phyloP scores from a whole-genome alignment of 1,139 yeast species.

The Yamadazyma aaseri region DNA sequence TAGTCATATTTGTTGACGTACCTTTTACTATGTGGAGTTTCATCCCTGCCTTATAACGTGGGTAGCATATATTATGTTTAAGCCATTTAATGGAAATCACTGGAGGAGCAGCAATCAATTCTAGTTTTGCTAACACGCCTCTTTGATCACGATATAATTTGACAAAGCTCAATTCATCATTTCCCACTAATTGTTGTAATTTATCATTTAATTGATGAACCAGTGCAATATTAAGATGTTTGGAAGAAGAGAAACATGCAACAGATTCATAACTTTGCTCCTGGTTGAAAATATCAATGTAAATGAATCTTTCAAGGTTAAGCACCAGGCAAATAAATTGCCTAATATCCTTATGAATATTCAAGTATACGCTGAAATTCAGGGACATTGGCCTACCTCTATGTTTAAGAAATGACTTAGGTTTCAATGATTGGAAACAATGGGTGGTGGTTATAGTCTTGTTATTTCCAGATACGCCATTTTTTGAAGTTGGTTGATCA shows the following conservation, averaged over 20 bases:
- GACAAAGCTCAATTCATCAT: not conserved
- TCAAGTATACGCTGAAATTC: not conserved
- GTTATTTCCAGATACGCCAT: no score
- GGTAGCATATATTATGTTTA: conserved; percentile 39
- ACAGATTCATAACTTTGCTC: no score
- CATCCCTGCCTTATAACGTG: conserved; percentile 46
- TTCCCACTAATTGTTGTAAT: no score
- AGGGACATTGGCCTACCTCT: not conserved
- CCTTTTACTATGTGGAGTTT: conserved; percentile 15
- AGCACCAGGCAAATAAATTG: not conserved
- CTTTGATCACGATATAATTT: no score
- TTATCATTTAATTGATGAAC: no score
- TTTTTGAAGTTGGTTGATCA: no score
- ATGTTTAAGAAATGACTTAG: no score
- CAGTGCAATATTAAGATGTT: no score
- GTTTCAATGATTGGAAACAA: no score
- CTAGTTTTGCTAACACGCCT: not conserved
- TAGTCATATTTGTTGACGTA: not conserved
- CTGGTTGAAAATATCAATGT: not conserved
- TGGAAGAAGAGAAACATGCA: no score
- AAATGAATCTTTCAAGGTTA: not conserved
- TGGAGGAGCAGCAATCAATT: conserved; percentile 6
- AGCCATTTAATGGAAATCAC: conserved; percentile 27
- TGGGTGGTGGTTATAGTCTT: no score
- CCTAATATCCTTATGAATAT: not conserved